These are phyloP conservation scores for Penicillium taxi DNA, from an alignment of 495 filamentous ascomycete species.

Conservation along the genomic window DNA sequence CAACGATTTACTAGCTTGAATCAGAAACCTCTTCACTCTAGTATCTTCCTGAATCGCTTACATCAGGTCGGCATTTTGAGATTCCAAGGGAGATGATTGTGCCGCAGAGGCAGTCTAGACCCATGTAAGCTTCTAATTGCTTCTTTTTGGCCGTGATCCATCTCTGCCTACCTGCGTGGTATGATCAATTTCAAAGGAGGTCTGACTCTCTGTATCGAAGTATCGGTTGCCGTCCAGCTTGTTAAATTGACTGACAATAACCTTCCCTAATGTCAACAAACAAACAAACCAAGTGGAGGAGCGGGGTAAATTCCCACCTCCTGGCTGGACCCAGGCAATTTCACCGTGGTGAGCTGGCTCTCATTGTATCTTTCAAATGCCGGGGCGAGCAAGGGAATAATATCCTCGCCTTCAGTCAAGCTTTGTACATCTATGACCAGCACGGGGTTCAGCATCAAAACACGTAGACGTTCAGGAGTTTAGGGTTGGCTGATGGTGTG, in stretches of 20 bases:
- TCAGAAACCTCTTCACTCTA: conserved; percentile 1
- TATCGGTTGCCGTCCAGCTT: conserved; percentile 70
- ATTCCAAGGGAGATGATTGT: conserved; percentile 76
- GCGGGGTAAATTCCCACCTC: no score
- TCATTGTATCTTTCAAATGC: conserved; percentile 96
- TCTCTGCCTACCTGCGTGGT: conserved; percentile 52
- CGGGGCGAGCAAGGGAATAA: conserved; percentile 62
- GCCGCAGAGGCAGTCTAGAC: conserved; percentile 70
- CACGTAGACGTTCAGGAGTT: conserved; percentile 4
- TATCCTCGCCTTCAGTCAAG: conserved; percentile 63
- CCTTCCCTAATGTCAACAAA: conserved; percentile 40
- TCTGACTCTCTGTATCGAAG: conserved; percentile 79
- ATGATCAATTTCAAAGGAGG: conserved; percentile 84
- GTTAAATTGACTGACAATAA: conserved; percentile 82
- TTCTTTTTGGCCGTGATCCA: no score
- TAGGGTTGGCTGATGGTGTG: background rate
- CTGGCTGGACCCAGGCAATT: conserved; percentile 79
- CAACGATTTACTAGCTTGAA: conserved; percentile 49
- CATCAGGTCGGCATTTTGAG: conserved; percentile 71
- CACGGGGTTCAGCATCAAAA: conserved; percentile 13
- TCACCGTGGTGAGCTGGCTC: conserved; percentile 79
- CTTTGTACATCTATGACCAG: conserved; percentile 69
- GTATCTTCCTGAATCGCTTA: conserved; percentile 29
- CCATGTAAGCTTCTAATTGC: conserved; percentile 7
- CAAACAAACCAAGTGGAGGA: no score